Percentiles rank a stretch among this genome's conserved stretches.
Conservation (phyloP, 345 rosid genomes). For the Moringa oleifera region DNA sequence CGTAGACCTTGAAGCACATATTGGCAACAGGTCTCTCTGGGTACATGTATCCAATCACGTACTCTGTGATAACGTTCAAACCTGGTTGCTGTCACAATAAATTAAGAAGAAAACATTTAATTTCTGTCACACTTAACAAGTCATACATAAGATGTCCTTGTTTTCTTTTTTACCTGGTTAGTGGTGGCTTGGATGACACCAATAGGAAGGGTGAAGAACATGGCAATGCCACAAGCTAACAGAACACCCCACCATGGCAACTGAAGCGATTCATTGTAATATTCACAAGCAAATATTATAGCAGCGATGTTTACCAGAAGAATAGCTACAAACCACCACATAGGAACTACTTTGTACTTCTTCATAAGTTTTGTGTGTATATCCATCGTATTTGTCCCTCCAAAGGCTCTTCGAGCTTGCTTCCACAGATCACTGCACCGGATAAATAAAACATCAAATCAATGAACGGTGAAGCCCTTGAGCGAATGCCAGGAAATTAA, state of each 20-base stretch:
- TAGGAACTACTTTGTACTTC: conserved; percentile 56
- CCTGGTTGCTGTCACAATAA: conserved; percentile 40
- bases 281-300: conserved; percentile 46
- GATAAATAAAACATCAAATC: neutral
- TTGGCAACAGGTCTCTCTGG: conserved; percentile 88
- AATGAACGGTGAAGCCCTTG: too few relatives aligned
- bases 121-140: too few relatives aligned
- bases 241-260: conserved; percentile 93
- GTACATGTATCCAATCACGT: conserved; percentile 64
- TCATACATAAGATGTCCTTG: too few relatives aligned
- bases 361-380: conserved; percentile 79
- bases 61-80: conserved; percentile 71
- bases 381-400: conserved; percentile 46
- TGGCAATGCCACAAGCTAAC: conserved; percentile 69
- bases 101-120: neutral
- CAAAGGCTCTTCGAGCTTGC: conserved; percentile 47
- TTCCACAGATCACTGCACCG: conserved; percentile 57
- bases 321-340: conserved; percentile 74
- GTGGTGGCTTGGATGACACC: conserved; percentile 77
- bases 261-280: conserved; percentile 62
- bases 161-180: conserved; percentile 37
- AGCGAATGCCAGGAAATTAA: too few relatives aligned
- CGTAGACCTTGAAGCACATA: conserved; percentile 90
- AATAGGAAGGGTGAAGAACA: conserved; percentile 72
- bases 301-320: conserved; percentile 42